Evolutionary conservation across 1,284 basidiomycete genomes (phyloP), one percentile per base, ranked within the genome.

Genomic region (Ustilago sp.): DNA sequence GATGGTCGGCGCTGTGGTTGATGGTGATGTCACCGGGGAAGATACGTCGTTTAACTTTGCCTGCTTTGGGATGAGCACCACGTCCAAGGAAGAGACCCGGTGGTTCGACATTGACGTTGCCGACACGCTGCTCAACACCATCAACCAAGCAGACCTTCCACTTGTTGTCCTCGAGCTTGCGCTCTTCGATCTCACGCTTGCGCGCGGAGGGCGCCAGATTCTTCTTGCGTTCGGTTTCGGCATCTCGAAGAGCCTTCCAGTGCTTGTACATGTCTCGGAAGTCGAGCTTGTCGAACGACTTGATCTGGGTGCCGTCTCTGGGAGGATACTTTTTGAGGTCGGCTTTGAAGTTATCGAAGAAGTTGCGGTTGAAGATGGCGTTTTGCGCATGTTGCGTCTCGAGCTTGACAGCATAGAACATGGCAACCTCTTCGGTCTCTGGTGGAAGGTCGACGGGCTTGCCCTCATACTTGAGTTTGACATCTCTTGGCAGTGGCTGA

Each of bases 71-170:
- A 87, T 99, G 97, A 82, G 98, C 94, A 68, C 97, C 97, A 78
- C 97, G 95, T 68, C 97, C 97, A 87, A 96, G 90, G 88, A 99
- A 99, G 50, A 99, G 88, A 48, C 95, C 94, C 19, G 97, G 97
- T 84, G 97, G 97, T 89, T 99, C 97, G 57, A 98, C 92, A 78
- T 95, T 91, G 89, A 99, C 98, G 88, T 99, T 99, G 63, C 97
- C 97, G 59, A 98, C 91, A 87, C 97, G 98, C 88, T 99, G 97
- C 87, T 95, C 95, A 61, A 95, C 91, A 28, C 95, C 96, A 83
- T 99, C 95, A 50, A 99, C 91, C 15, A 92, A 82, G 86, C 96
- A 98, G 41, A 90, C 90, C 51, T 91, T 91, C 87, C 94, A 98
- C 72, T 92, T 92, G 55, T 90, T 91, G 87, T 99, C 97, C 63